These are phyloP conservation scores for Colletotrichum sp. DNA, from an alignment of 2,329 filamentous ascomycete genomes.

Conservation along the genomic window DNA sequence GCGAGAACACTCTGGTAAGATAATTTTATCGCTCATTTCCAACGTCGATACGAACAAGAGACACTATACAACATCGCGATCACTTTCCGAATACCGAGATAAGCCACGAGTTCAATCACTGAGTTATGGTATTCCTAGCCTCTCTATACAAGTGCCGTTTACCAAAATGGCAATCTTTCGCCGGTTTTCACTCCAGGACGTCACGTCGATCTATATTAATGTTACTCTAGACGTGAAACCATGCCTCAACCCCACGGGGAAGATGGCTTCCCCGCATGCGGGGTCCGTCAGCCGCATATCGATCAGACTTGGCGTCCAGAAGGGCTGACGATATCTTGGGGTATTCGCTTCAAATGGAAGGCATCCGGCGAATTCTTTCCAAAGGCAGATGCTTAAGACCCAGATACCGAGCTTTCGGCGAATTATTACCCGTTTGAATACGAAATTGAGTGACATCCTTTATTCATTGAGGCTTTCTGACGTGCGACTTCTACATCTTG, in stretches of 20 bases:
- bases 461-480: background rate
- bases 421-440: background rate
- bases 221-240: background rate
- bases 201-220: background rate
- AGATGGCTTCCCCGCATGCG: background rate
- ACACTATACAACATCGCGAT: background rate
- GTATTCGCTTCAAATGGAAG: background rate
- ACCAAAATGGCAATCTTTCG: background rate
- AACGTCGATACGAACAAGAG: rapidly evolving
- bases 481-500: background rate
- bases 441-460: background rate
- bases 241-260: background rate
- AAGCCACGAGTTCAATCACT: background rate
- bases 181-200: background rate
- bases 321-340: background rate
- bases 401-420: background rate
- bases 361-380: background rate
- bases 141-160: background rate
- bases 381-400: background rate
- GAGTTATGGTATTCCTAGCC: background rate
- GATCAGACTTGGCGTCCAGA: background rate
- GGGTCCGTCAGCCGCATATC: background rate
- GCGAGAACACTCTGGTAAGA: background rate
- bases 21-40: background rate
- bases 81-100: background rate